Evolutionary conservation across 352 stramenopile genomes (phyloP), one percentile per base, ranked within the genome.

Genomic region (Albugo candida): DNA sequence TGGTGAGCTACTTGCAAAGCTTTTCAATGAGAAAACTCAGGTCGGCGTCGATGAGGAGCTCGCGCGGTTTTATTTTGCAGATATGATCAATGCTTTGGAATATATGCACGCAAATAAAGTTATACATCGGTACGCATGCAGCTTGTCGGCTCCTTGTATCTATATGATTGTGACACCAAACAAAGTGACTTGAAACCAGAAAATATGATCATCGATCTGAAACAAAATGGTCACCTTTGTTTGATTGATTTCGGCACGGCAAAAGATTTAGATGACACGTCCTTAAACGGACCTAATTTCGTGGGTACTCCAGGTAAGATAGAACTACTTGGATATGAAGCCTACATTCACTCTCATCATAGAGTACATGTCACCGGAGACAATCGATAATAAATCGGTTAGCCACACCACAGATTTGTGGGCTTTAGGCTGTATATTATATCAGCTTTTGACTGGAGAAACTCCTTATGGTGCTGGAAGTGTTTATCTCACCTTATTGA

Each of bases 101-200:
- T 93, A 95, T 59, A 86, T 97, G 43, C 93, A 98, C 60, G 51
- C 56, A 0, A 75, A 93, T 36, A 66, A 81, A 5, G 78, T 98
- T 35, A 74, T 98, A 5, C 93, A 98, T 60, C 74, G 92, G 53
- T 59, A 31, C 8, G 24, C 24, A 31, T 31, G 34, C 19, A 31
- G 45, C 41, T 50, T 13, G 6, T 3, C 49, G 18, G 35, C 21
- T 48, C 53, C 11, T 10, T 19, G 38, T 43, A 24, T 19, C 20
- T 51, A 8, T 43, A 24, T 19, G 38, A 24, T 19, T 3, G 8
- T 43, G 38, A 24, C 17, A 43, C 17, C 38, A 41, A 41, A 24
- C 17, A 8, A 43, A 56, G 55, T 3, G 75, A 92, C 48, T 54
- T 97, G 16, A 96, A 97, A 56, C 84, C 94, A 0, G 94, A 98